Conservation (phyloP, 1,284 basidiomycete genomes). For the Melampsora larici-populina region DNA sequence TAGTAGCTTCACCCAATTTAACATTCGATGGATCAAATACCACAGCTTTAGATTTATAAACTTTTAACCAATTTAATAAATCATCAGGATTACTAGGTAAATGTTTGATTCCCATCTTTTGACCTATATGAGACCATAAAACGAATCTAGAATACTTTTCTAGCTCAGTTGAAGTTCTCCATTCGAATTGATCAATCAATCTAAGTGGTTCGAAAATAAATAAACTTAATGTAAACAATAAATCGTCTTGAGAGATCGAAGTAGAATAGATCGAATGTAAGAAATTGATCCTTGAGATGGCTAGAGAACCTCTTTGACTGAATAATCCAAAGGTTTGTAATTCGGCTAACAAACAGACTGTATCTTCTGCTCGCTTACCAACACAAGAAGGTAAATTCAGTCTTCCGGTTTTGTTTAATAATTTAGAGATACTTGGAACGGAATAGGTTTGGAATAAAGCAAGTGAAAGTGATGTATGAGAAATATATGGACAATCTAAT, state of each 20-base stretch:
- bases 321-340: background rate
- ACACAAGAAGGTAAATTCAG: background rate
- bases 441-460: conserved; percentile 2
- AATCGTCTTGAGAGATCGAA: background rate
- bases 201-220: background rate
- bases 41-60: background rate
- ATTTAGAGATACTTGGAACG: background rate
- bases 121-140: conserved; percentile 1
- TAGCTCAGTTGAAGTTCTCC: background rate
- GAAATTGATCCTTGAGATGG: background rate
- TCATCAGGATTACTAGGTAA: background rate
- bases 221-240: background rate
- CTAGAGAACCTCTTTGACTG: background rate
- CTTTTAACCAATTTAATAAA: background rate
- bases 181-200: background rate
- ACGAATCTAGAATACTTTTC: background rate
- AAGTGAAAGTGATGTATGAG: background rate
- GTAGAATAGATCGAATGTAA: conserved; percentile 7
- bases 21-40: background rate
- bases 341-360: background rate
- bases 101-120: background rate
- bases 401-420: background rate
- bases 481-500: background rate
- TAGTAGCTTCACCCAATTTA: background rate
- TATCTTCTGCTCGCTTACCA: conserved; percentile 4